phyloP scores from a whole-genome alignment of 345 rosid species.

The Viola odorata region DNA sequence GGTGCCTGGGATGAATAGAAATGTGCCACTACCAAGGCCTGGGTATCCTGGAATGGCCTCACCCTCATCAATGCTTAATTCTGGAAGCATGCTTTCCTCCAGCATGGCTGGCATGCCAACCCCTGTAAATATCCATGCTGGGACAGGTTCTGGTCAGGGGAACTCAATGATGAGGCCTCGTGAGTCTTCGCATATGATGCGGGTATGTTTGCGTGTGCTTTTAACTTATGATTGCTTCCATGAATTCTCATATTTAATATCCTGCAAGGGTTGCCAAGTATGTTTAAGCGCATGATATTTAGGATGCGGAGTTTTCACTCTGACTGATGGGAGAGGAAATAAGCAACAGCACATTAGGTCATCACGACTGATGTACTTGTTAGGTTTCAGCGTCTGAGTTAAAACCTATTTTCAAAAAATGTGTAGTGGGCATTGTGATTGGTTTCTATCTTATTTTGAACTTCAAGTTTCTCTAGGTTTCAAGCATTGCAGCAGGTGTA shows the following conservation, averaged over 20 bases:
- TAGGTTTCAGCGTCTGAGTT: no score
- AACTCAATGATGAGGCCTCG: constrained; percentile 72
- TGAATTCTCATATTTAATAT: neutral
- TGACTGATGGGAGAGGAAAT: neutral
- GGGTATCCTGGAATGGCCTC: constrained; percentile 74
- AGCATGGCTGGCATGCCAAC: constrained; percentile 63
- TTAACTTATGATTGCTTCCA: neutral
- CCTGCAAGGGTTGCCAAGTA: neutral
- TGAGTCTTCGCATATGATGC: constrained; percentile 62
- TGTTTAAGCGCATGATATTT: neutral
- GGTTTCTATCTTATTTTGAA: no score
- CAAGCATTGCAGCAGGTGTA: neutral
- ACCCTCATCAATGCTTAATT: constrained; percentile 49
- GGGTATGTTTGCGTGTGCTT: constrained; percentile 42
- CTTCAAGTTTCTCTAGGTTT: no score
- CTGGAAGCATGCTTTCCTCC: constrained; percentile 63
- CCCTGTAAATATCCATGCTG: constrained; percentile 59
- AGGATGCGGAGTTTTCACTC: neutral
- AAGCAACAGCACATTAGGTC: no score
- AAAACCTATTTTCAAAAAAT: no score
- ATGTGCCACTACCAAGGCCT: constrained; percentile 67
- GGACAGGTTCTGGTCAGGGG: constrained; percentile 63
- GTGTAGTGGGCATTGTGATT: no score
- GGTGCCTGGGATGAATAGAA: constrained; percentile 59
- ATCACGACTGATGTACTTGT: no score